Percentiles rank a stretch among this genome's conserved stretches.
These are phyloP conservation scores for Daedaleopsis sinensis DNA, from an alignment of 768 basidiomycete species.

Conservation along the genomic window DNA sequence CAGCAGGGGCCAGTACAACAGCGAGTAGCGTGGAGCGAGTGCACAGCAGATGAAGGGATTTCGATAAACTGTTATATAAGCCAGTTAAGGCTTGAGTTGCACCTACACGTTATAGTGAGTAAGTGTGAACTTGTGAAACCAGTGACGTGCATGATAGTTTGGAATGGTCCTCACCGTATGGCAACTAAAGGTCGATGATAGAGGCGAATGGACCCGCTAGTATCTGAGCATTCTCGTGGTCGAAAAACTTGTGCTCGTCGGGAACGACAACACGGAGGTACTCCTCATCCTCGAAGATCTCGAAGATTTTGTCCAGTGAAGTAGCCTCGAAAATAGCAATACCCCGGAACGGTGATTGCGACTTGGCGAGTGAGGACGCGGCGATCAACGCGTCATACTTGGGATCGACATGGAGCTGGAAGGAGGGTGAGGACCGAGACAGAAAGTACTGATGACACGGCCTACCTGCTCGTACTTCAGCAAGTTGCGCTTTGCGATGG, in stretches of 20 bases:
- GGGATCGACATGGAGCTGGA: slow-evolving; percentile 24
- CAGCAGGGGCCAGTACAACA: no score
- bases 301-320: slow-evolving; percentile 19
- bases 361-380: slow-evolving; percentile 12
- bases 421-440: background rate
- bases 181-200: slow-evolving; percentile 10
- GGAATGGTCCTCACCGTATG: no score
- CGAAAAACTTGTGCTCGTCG: slow-evolving; percentile 21
- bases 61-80: no score
- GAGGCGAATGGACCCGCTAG: slow-evolving; percentile 18
- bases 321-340: slow-evolving; percentile 22
- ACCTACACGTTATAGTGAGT: no score
- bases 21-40: no score
- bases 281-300: slow-evolving; percentile 20
- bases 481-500: slow-evolving; percentile 36
- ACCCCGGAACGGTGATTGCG: slow-evolving; percentile 16
- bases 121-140: no score
- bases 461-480: slow-evolving; percentile 41
- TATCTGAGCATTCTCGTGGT: slow-evolving; percentile 20
- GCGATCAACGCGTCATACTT: slow-evolving; percentile 10
- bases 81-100: no score
- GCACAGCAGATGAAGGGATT: no score
- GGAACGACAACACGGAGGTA: slow-evolving; percentile 22
- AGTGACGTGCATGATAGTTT: no score
- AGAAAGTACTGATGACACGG: background rate